These are phyloP conservation scores for Pseudocercospora macadamiae DNA, from an alignment of 2,329 filamentous ascomycete genomes.

Conservation along the genomic window DNA sequence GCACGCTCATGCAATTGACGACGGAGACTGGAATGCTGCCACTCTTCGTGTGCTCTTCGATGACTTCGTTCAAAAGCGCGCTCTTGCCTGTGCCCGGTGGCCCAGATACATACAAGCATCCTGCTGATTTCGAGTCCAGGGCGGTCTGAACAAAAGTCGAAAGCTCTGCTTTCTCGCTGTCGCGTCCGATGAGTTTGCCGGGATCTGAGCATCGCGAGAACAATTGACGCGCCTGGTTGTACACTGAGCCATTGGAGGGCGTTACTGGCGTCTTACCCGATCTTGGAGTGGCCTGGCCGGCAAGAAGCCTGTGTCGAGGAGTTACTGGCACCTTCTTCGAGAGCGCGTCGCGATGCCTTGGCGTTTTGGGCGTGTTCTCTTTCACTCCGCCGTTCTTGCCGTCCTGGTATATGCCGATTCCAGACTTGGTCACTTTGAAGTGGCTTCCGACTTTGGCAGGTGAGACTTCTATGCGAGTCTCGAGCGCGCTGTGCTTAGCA, in stretches of 20 bases:
- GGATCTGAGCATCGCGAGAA: slow-evolving; percentile 81
- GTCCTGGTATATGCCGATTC: slow-evolving; percentile 44
- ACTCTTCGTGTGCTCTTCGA: slow-evolving; percentile 59
- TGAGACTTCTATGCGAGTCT: slow-evolving; percentile 47
- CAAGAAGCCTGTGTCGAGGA: slow-evolving; percentile 81
- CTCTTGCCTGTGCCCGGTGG: slow-evolving; percentile 97
- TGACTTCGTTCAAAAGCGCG: slow-evolving; percentile 83
- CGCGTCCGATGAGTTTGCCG: slow-evolving; percentile 75
- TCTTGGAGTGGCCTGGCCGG: slow-evolving; percentile 73
- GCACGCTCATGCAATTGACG: slow-evolving; percentile 97
- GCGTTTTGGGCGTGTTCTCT: slow-evolving; percentile 64
- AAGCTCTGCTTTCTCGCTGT: slow-evolving; percentile 68
- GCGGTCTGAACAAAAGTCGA: slow-evolving; percentile 68
- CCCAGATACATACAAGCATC: slow-evolving; percentile 92
- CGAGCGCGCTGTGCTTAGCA: slow-evolving; percentile 52
- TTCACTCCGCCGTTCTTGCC: slow-evolving; percentile 37
- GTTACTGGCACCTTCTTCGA: slow-evolving; percentile 71
- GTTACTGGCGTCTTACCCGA: slow-evolving; percentile 77
- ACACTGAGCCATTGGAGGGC: slow-evolving; percentile 72
- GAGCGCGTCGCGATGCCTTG: slow-evolving; percentile 78
- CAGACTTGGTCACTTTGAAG: slow-evolving; percentile 44
- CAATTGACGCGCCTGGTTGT: slow-evolving; percentile 82
- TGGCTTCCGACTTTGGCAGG: slow-evolving; percentile 52
- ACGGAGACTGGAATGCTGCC: slow-evolving; percentile 68
- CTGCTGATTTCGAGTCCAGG: slow-evolving; percentile 63